phyloP scores from a whole-genome alignment of 2,329 filamentous ascomycete genomes.

The Phoma sp. region DNA sequence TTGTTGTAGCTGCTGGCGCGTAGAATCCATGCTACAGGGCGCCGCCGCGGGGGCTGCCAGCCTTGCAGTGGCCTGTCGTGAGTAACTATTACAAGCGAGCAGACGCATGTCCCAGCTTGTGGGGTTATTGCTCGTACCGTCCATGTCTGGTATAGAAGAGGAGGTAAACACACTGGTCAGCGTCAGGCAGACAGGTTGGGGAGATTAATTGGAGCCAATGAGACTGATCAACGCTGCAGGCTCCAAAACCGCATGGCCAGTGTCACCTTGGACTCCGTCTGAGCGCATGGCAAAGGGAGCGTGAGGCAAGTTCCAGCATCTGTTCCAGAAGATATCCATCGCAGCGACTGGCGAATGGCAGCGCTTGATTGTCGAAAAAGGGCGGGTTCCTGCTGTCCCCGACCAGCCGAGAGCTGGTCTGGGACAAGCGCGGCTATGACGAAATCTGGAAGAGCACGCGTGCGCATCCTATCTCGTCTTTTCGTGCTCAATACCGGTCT shows the following conservation, averaged over 20 bases:
- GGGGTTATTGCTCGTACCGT: not conserved
- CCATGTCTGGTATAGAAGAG: not conserved
- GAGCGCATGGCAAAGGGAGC: not conserved
- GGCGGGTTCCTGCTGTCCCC: conserved; percentile 15
- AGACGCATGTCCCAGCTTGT: too few relatives aligned
- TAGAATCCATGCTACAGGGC: not conserved
- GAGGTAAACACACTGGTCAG: not conserved
- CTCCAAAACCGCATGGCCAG: not conserved
- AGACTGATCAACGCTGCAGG: not conserved
- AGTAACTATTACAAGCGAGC: not conserved
- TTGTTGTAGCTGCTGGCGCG: not conserved
- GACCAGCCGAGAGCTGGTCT: conserved; percentile 16
- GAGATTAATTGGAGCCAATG: not conserved
- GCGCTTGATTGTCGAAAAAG: not conserved
- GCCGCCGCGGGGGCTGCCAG: not conserved
- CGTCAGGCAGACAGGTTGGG: not conserved
- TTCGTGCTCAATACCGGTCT: not conserved
- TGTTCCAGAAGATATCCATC: not conserved
- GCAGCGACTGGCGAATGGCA: conserved; percentile 5
- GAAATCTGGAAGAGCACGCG: conserved; percentile 14
- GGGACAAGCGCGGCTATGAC: conserved; percentile 16
- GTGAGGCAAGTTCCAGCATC: not conserved
- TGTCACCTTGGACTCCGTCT: not conserved
- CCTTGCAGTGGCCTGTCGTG: conserved; percentile 4
- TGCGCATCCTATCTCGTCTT: conserved; percentile 15